Evolutionary conservation across 1,284 basidiomycete genomes (phyloP).

Genomic region (Ustilago hordei): DNA sequence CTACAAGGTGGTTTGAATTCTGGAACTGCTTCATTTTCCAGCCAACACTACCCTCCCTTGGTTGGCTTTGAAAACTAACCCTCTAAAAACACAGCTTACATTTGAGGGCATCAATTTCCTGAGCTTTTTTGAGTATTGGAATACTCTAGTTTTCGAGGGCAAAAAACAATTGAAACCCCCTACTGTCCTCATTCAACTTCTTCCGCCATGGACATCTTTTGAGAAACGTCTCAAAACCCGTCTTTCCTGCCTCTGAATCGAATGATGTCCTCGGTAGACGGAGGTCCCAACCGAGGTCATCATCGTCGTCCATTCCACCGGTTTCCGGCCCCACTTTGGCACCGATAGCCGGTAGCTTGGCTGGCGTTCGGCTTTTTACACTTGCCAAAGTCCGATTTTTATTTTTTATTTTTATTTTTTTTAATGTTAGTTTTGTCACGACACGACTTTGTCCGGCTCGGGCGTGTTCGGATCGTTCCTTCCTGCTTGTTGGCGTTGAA

Average conservation of each 20-base stretch:
- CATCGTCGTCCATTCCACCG: neutral
- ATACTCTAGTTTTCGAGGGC: too few species aligned
- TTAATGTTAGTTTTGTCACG: neutral
- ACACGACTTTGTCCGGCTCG: neutral
- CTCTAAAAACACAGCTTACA: too few species aligned
- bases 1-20: too few species aligned
- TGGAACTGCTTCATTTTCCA: too few species aligned
- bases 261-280: neutral
- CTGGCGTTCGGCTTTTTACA: neutral
- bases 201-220: neutral
- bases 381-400: neutral
- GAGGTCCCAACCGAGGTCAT: neutral
- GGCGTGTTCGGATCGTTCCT: neutral
- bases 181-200: too few species aligned
- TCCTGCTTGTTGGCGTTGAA: neutral
- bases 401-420: neutral
- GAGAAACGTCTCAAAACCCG: neutral
- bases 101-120: too few species aligned
- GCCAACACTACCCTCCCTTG: too few species aligned
- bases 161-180: too few species aligned
- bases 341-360: constrained; percentile 3
- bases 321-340: neutral
- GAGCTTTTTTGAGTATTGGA: too few species aligned
- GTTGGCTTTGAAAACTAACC: too few species aligned
- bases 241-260: too few species aligned